Conservation (phyloP, 75 land plant species). For the Picea sitchensis region DNA sequence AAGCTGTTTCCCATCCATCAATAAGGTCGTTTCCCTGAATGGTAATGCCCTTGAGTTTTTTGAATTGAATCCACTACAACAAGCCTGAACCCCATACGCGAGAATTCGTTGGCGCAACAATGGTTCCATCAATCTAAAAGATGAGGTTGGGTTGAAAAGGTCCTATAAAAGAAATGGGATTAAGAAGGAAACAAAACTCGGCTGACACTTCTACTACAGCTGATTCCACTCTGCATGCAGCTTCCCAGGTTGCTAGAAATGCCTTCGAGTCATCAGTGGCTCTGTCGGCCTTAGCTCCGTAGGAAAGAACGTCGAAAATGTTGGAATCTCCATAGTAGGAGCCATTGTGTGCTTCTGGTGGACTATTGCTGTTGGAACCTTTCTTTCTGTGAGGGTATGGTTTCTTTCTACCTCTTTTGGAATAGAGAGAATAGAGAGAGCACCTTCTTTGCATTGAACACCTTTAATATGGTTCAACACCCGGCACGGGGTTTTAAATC, state of each 20-base stretch:
- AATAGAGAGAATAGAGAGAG: too few relatives aligned
- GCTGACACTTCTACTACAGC: slow-evolving; percentile 25
- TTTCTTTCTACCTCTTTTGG: too few relatives aligned
- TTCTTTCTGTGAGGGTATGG: too few relatives aligned
- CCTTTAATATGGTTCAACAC: too few relatives aligned
- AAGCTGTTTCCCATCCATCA: slow-evolving; percentile 28
- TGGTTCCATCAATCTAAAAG: slow-evolving; percentile 44
- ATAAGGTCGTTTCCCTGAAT: slow-evolving; percentile 26
- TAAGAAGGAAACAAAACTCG: slow-evolving; percentile 24
- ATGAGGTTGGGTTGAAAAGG: slow-evolving; percentile 32
- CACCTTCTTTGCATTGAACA: too few relatives aligned
- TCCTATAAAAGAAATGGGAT: slow-evolving; percentile 27
- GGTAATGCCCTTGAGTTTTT: slow-evolving; percentile 17
- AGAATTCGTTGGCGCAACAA: slow-evolving; percentile 21
- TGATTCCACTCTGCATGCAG: slow-evolving; percentile 24
- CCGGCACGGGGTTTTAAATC: too few relatives aligned
- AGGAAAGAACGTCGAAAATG: slow-evolving; percentile 44
- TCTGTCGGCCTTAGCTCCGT: slow-evolving; percentile 59
- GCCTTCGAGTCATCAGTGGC: slow-evolving; percentile 49
- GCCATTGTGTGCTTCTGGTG: neutral
- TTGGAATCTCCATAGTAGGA: neutral
- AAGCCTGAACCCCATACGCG: slow-evolving; percentile 11
- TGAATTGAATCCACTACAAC: slow-evolving; percentile 33
- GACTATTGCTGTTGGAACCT: too few relatives aligned
- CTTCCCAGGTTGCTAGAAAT: slow-evolving; percentile 32